phyloP scores from a whole-genome alignment of 192 early-diverging fungal genomes.

The Cetraspora pellucida region DNA sequence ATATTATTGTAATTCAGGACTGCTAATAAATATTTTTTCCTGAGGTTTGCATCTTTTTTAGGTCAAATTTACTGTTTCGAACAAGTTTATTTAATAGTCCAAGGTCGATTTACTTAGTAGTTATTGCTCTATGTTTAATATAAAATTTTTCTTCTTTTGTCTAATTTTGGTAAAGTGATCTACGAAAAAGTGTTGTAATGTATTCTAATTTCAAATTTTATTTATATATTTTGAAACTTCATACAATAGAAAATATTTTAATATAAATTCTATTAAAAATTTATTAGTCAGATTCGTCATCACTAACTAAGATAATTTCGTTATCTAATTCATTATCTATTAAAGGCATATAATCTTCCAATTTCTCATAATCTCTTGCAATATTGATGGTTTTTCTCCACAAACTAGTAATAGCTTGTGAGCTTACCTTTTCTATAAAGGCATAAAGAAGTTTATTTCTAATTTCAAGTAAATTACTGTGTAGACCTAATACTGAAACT shows the following conservation, averaged over 20 bases:
- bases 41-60: too few species aligned
- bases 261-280: constrained; percentile 2
- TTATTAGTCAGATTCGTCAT: constrained; percentile 4
- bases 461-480: neutral
- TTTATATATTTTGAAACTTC: neutral
- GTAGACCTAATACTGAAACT: neutral
- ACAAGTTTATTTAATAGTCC: too few species aligned
- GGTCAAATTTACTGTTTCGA: too few species aligned
- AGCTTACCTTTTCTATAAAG: constrained; percentile 21
- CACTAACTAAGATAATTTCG: neutral
- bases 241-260: constrained; percentile 1
- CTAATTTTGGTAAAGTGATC: too few species aligned
- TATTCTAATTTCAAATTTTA: constrained; percentile 8
- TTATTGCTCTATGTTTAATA: too few species aligned
- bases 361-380: constrained; percentile 3
- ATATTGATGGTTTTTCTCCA: constrained; percentile 9
- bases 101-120: too few species aligned
- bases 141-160: too few species aligned
- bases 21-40: too few species aligned
- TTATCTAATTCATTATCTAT: constrained; percentile 1
- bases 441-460: constrained; percentile 16
- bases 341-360: neutral
- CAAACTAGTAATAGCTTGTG: constrained; percentile 8
- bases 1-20: too few species aligned
- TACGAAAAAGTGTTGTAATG: too few species aligned